Evolutionary conservation across 371 early-diverging fungal genomes (phyloP), one percentile per base, ranked within the genome.

Genomic region (Smittium culicis): DNA sequence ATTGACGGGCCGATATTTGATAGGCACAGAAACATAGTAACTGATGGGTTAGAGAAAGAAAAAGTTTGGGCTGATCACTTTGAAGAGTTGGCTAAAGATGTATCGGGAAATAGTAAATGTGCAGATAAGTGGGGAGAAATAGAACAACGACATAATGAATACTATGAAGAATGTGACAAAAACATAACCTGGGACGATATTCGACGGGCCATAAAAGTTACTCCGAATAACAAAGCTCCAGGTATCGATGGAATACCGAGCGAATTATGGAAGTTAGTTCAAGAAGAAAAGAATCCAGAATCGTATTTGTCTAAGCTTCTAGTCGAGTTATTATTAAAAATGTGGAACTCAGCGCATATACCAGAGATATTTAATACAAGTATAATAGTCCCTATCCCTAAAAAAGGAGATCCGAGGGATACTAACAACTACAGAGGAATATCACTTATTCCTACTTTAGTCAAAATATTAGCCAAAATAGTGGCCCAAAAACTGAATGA

Each of bases 151-250:
- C 5, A 45, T 45, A 20, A 45, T 11, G 20, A 45, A 45, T 45
- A 45, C 20, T 45, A 45, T 45, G 45, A 11, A 5, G 65, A 32
- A 34, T 32, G 35, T 34, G 28, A 35, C 54, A 45, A 35, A 11
- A 16, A 34, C 2, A 27, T 64, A 8, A 17, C 11, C n/a, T 62
- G 62, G 62, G 30, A 20, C 3, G 32, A 62, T 2, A 62, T 62
- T 34, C 11, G 20, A 32, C 8, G 8, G 3, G 62, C 30, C 2
- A 8, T 62, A 20, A 62, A 62, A 32, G 5, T 28, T 28, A 62
- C 62, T 34, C 62, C 62, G 8, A 62, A 62, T 8, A 62, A 62
- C 25, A 62, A 62, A 62, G 16, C 62, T 25, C 34, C 16, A 14
- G 62, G 32, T 34, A 35, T 24, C 17, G 62, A 62, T 31, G 8